phyloP scores from a whole-genome alignment of 306 rosid species.

The Dryas octopetala region DNA sequence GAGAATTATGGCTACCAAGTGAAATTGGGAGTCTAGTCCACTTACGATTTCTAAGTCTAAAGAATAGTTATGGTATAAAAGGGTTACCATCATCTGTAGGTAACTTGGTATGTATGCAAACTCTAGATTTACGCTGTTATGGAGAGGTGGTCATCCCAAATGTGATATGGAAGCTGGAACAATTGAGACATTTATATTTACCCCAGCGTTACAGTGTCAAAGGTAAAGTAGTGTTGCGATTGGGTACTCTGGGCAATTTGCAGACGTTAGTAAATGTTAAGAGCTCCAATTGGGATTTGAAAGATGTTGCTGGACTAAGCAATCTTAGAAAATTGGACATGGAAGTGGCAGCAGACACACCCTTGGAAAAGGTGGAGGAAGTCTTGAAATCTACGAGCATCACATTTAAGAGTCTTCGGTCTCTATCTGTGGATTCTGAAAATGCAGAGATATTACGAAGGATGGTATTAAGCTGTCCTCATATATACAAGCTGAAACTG shows the following conservation, averaged over 20 bases:
- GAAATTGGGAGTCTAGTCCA: slow-evolving; percentile 14
- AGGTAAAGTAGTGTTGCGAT: slow-evolving; percentile 4
- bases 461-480: background rate
- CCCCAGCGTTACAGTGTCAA: slow-evolving; percentile 10
- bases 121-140: background rate
- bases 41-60: slow-evolving; percentile 3
- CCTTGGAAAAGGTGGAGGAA: background rate
- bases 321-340: slow-evolving; percentile 37
- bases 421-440: background rate
- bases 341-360: no score
- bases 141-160: no score
- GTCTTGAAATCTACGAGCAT: background rate
- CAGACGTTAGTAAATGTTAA: slow-evolving; percentile 43
- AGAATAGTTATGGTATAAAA: fast-evolving
- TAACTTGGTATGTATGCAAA: background rate
- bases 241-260: slow-evolving; percentile 37
- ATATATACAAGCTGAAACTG: background rate
- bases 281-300: slow-evolving; percentile 33
- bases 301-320: slow-evolving; percentile 34
- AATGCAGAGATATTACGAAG: background rate
- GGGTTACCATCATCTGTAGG: background rate
- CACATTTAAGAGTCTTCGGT: background rate
- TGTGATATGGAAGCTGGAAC: background rate
- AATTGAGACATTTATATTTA: slow-evolving; percentile 19
- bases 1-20: fast-evolving